Base-by-base conservation (phyloP, 371 early-diverging fungal genomes). In the Actinomucor elegans region DNA sequence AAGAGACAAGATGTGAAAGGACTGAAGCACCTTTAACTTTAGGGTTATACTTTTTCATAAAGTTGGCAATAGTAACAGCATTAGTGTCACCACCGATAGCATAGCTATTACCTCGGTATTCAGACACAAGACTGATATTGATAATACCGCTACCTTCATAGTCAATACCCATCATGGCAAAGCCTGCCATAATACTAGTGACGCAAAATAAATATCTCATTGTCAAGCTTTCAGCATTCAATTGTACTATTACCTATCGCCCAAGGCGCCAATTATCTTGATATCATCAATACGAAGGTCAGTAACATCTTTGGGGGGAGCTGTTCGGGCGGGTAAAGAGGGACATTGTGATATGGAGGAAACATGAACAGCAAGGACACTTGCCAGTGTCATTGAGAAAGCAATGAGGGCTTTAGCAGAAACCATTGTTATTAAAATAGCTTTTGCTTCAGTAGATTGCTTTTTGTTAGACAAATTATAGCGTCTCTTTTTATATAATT, bases 81-180 rank as follows among this genome's bases (percentile, higher is more conserved):
- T 42, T 53, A n/a, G 50, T 27, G 36, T 72, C 57, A 15, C 66
- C 69, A 21, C 72, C 72, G 17, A 68, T 60, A 6, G 50, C 59
- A 43, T 59, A 72, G 32, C 66, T 68, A 5, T 66, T 48, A 6
- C 72, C 72, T 29, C 72, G 69, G 42, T 63, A 61, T 27, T 66
- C 66, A 2, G 42, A 42, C 3, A 66, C 18, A 3, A 36, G 24
- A 23, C 58, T 55, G 10, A 58, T 14, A 17, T 61, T 54, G 3
- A 53, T 6, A 14, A 61, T 33, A 11, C 55, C 57, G 5, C 47
- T 28, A 3, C 43, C 51, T 12, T 44, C 52, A 31, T 57, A 49
- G 33, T 61, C 53, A 23, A 57, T 31, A 26, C 58, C 62, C 46
- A 53, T 53, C 55, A 64, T 53, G 23, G 46, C 62, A 46, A 66